A percentile compares a stretch with the other conserved stretches of the same genome.
These are phyloP conservation scores for Cynanchum wilfordii DNA, from an alignment of 257 asterid genomes.

Conservation along the genomic window DNA sequence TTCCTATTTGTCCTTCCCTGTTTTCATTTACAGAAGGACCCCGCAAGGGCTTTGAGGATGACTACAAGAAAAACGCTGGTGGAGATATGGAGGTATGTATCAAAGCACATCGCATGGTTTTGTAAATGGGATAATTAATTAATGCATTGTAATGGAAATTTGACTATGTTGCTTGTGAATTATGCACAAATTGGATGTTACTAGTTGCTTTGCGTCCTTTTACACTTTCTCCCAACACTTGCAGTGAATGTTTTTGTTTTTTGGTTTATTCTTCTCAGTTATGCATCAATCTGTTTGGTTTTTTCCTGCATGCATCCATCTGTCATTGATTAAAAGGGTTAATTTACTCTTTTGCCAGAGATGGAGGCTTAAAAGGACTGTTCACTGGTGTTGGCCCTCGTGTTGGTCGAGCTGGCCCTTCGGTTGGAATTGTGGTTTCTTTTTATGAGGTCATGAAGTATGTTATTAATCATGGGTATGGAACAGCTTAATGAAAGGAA, in stretches of 20 bases:
- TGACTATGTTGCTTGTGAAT: neutral
- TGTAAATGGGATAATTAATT: neutral
- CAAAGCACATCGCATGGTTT: neutral
- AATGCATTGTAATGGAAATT: neutral
- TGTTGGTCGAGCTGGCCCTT: constrained; percentile 96
- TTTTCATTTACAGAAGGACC: constrained; percentile 57
- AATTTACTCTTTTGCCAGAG: constrained; percentile 42
- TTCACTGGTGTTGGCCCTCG: constrained; percentile 98
- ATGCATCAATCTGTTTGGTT: neutral
- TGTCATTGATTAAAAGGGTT: neutral
- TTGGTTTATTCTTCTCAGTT: neutral
- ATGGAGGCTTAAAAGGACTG: constrained; percentile 82
- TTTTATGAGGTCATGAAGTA: constrained; percentile 88
- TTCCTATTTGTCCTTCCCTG: neutral
- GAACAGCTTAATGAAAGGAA: constrained; percentile 12
- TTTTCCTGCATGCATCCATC: neutral
- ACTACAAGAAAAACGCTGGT: constrained; percentile 72
- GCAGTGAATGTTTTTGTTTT: neutral
- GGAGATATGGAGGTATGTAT: constrained; percentile 82
- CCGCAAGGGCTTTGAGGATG: constrained; percentile 73
- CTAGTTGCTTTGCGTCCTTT: neutral
- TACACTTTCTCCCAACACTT: neutral
- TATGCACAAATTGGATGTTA: neutral
- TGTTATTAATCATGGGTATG: constrained; percentile 45
- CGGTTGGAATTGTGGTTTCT: constrained; percentile 89